These are phyloP conservation scores for Chondrus crispus DNA, from an alignment of 23 red algal species.

Conservation along the genomic window DNA sequence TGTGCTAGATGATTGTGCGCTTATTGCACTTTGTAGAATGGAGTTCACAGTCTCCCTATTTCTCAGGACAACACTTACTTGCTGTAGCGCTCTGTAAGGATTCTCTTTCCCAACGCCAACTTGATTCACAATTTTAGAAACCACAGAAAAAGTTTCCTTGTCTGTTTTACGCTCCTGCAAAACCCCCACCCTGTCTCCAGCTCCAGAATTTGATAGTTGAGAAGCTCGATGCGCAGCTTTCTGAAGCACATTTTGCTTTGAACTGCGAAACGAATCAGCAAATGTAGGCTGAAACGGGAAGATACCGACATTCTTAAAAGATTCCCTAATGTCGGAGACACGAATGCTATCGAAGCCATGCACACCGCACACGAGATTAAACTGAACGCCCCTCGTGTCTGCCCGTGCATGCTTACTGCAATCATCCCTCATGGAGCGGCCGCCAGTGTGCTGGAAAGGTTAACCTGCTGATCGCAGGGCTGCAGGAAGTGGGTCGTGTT, in stretches of 20 bases:
- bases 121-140: too few species aligned
- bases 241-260: too few species aligned
- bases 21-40: background rate
- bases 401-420: background rate
- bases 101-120: too few species aligned
- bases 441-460: background rate
- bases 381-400: background rate
- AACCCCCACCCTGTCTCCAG: too few species aligned
- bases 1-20: background rate
- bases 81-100: background rate
- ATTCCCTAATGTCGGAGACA: background rate
- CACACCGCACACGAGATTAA: background rate
- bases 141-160: too few species aligned
- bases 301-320: background rate
- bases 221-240: too few species aligned
- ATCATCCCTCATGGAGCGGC: background rate
- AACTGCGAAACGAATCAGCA: background rate
- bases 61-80: background rate
- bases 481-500: constrained; percentile 16
- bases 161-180: too few species aligned
- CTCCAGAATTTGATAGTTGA: too few species aligned
- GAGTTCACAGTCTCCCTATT: background rate
- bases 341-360: background rate
- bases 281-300: constrained; percentile 6
- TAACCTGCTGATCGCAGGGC: background rate